Conservation (phyloP, 2,329 filamentous ascomycete genomes). For the Fusarium zealandicum region DNA sequence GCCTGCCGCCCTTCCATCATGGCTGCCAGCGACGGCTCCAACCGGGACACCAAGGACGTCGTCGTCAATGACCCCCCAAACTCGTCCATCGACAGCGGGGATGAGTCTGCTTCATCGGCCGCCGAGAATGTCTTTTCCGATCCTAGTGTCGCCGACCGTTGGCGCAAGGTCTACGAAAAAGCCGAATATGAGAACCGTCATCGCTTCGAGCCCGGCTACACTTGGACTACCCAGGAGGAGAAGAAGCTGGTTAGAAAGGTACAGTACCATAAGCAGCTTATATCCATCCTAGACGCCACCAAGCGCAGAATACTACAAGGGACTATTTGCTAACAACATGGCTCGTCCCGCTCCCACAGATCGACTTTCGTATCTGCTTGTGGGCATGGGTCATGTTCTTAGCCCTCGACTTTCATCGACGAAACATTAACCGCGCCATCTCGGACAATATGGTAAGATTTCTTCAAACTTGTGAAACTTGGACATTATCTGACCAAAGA, state of each 20-base stretch:
- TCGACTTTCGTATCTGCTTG: conserved; percentile 54
- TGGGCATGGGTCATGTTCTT: conserved; percentile 58
- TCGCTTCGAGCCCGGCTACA: conserved; percentile 58
- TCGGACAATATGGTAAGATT: conserved; percentile 48
- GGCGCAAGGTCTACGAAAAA: conserved; percentile 61
- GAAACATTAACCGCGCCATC: conserved; percentile 55
- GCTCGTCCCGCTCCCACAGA: conserved; percentile 38
- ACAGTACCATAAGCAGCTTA: background rate
- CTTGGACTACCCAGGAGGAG: conserved; percentile 58
- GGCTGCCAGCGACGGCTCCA: conserved; percentile 16
- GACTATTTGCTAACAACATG: conserved; percentile 11
- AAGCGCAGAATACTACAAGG: background rate
- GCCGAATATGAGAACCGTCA: conserved; percentile 67
- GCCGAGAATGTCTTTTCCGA: conserved; percentile 57
- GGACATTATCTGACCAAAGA: conserved; percentile 2
- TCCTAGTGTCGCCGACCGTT: conserved; percentile 59
- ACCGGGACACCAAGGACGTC: conserved; percentile 23
- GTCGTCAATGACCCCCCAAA: conserved; percentile 14
- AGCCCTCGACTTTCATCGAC: conserved; percentile 54
- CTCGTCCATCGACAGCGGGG: conserved; percentile 32
- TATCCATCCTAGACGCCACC: background rate
- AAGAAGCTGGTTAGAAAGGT: conserved; percentile 55
- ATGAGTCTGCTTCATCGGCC: conserved; percentile 30
- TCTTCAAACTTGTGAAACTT: background rate
- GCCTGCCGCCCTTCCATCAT: conserved; percentile 10